Conservation (phyloP, 2,329 filamentous ascomycete genomes). For the Neonectria sp. region DNA sequence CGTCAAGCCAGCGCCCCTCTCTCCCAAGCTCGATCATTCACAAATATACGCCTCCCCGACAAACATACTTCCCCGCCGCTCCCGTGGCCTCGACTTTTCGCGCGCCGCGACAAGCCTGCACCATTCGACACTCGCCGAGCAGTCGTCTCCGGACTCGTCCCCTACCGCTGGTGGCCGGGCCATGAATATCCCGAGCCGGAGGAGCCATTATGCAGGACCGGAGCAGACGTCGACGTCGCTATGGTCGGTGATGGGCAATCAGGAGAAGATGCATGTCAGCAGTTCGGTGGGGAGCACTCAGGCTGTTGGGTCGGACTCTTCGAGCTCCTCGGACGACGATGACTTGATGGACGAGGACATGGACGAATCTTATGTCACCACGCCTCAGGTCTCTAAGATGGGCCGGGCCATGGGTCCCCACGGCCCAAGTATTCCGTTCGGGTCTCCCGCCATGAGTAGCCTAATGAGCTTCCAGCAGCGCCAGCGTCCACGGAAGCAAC, state of each 20-base stretch:
- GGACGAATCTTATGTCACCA: constrained; percentile 86
- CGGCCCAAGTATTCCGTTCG: constrained; percentile 72
- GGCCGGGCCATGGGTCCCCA: constrained; percentile 61
- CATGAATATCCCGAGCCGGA: constrained; percentile 73
- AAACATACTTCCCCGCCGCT: constrained; percentile 89
- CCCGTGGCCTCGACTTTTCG: constrained; percentile 92
- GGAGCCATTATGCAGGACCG: constrained; percentile 64
- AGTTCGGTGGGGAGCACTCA: constrained; percentile 85
- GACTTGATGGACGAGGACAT: constrained; percentile 81
- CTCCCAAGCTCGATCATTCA: constrained; percentile 87
- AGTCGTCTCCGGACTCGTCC: constrained; percentile 90
- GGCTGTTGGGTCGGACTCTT: constrained; percentile 81
- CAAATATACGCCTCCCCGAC: constrained; percentile 90
- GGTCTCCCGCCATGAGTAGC: constrained; percentile 80
- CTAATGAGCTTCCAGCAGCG: constrained; percentile 88
- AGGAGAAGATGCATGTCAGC: constrained; percentile 80
- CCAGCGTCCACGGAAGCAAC: constrained; percentile 79
- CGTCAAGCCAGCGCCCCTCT: constrained; percentile 77
- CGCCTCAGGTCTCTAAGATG: constrained; percentile 81
- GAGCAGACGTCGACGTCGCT: constrained; percentile 79
- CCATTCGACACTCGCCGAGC: constrained; percentile 92
- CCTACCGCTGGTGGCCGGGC: constrained; percentile 82
- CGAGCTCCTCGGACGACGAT: constrained; percentile 80
- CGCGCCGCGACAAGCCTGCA: constrained; percentile 94
- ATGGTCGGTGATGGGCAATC: constrained; percentile 79